phyloP scores from a whole-genome alignment of 2,329 filamentous ascomycete genomes.

The Alternaria novae-zelandiae region DNA sequence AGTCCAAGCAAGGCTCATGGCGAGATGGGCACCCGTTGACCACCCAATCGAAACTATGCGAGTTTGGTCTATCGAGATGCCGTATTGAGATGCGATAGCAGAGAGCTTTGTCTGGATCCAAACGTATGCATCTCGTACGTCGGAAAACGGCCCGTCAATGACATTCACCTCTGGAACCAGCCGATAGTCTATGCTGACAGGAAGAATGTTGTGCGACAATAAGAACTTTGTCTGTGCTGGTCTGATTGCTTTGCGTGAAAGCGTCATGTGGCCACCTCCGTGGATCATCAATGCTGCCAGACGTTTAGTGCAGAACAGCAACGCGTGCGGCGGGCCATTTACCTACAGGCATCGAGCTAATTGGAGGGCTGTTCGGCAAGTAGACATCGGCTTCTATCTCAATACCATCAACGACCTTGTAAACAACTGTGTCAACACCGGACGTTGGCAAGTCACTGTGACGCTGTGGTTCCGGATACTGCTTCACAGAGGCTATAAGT shows the following conservation, averaged over 20 bases:
- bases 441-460: not conserved
- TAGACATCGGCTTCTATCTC: slow-evolving; percentile 42
- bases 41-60: slow-evolving; percentile 3
- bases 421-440: slow-evolving; percentile 12
- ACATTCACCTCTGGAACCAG: slow-evolving; percentile 59
- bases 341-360: slow-evolving; percentile 12
- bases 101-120: slow-evolving; percentile 8
- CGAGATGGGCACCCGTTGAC: slow-evolving; percentile 5
- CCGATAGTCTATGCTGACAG: slow-evolving; percentile 59
- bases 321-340: not conserved
- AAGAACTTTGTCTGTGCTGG: slow-evolving; percentile 49
- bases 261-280: slow-evolving; percentile 53
- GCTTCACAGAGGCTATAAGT: slow-evolving; percentile 5
- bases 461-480: slow-evolving; percentile 2
- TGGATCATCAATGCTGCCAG: slow-evolving; percentile 54
- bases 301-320: slow-evolving; percentile 8
- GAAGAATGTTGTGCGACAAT: slow-evolving; percentile 51
- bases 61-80: slow-evolving; percentile 1
- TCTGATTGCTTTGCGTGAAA: slow-evolving; percentile 49
- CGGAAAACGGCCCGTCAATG: slow-evolving; percentile 55
- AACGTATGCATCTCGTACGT: slow-evolving; percentile 47
- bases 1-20: slow-evolving; percentile 9
- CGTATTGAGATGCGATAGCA: not conserved
- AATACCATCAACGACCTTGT: slow-evolving; percentile 17
- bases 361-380: slow-evolving; percentile 26